Evolutionary conservation across 2,329 filamentous ascomycete species (phyloP), one percentile per base, ranked within the genome.

Genomic region (Aspergillus neotritici): DNA sequence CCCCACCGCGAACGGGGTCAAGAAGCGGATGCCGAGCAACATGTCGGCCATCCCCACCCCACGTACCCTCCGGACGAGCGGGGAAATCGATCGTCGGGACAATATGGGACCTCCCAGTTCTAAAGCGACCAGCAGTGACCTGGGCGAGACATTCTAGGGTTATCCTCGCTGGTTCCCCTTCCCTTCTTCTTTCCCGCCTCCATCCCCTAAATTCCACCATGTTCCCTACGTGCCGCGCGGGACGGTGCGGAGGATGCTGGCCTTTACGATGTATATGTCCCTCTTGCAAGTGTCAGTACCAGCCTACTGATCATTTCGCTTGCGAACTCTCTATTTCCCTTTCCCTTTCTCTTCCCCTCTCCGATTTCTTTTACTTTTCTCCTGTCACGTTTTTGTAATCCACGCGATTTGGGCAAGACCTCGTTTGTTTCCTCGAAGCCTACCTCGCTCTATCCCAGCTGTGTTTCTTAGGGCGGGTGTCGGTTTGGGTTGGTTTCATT

Each of bases 131-230:
- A 64, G 75, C 56, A 75, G 68, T 60, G 74, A 76, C 44, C 65
- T 78, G 35, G 77, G 77, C 33, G 77, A 80, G 63, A 78, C 75
- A n/a, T 80, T 74, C 61, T 80, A 66, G 64, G 39, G 41, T 37
- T 32, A 14, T 38, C 40, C 21, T 33, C 31, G 21, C 37, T 30
- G 16, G 41, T 46, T 21, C 32, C 13, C 34, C 28, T 44, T 34
- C 34, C 34, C 34, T 37, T 38, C 30, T 34, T 43, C 31, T 36
- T 28, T 35, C 47, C 35, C 31, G 41, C 37, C 46, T 46, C 32
- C 34, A 36, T 34, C 25, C 14, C 12, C 37, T 34, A 8, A 25
- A 25, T 25, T 25, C 6, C 21, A 25, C 11, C 12, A 37, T 40
- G 28, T 47, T 29, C 21, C 29, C 5, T 9, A 31, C 29, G 12